Percentiles rank a stretch among this genome's conserved stretches.
Evolutionary conservation across 352 stramenopile genomes (phyloP).

Genomic region (Pelagophyceae sp.): DNA sequence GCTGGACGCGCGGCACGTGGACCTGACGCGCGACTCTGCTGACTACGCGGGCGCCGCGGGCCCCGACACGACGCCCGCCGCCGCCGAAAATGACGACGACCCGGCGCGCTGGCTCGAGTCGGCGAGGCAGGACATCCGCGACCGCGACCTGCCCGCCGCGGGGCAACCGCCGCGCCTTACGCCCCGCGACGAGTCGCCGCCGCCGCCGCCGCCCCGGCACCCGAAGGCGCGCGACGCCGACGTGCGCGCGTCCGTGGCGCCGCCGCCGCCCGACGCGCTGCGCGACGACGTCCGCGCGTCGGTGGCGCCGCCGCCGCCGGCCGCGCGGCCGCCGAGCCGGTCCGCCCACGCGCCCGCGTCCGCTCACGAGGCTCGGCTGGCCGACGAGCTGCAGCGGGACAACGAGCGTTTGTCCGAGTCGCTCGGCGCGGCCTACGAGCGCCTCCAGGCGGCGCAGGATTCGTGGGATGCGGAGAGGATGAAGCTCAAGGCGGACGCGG

Average conservation of each 20-base stretch:
- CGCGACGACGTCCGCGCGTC: too few species aligned
- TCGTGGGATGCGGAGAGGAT: neutral
- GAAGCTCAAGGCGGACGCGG: neutral
- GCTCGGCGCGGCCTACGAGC: neutral
- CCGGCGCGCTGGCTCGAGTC: neutral
- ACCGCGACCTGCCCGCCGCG: too few species aligned
- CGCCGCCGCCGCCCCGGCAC: neutral
- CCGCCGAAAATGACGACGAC: neutral
- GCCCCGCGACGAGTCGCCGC: neutral
- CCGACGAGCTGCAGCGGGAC: slow-evolving; percentile 7
- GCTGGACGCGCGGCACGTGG: neutral
- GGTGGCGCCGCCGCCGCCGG: too few species aligned
- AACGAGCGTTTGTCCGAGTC: neutral
- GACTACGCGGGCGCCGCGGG: too few species aligned
- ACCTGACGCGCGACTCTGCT: neutral
- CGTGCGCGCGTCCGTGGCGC: neutral
- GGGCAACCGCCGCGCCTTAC: neutral
- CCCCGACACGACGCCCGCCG: neutral
- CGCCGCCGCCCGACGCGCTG: too few species aligned
- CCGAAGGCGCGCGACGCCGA: neutral
- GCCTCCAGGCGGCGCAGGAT: neutral
- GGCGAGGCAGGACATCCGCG: neutral
- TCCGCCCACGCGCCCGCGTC: too few species aligned
- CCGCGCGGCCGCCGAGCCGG: too few species aligned
- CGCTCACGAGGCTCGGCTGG: neutral